Evolutionary conservation across 2,329 filamentous ascomycete species (phyloP).

Genomic region (Hansfordia pulvinata): DNA sequence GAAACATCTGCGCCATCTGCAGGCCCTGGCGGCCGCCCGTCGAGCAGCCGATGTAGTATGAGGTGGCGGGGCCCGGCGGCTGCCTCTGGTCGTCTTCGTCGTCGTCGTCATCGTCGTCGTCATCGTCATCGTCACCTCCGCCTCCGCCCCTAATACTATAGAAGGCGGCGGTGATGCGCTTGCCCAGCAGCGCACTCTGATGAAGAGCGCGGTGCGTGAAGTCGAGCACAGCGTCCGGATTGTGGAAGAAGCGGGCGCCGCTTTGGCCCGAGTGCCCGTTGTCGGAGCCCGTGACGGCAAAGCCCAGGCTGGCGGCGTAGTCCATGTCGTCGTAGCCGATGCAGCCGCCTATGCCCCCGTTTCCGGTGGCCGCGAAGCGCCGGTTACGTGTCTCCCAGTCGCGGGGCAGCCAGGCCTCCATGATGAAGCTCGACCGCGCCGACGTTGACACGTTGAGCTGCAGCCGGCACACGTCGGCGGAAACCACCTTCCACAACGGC

Average conservation of each 20-base stretch:
- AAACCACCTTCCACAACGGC: background rate
- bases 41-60: conserved; percentile 37
- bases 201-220: background rate
- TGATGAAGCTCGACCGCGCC: background rate
- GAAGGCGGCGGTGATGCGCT: background rate
- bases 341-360: conserved; percentile 17
- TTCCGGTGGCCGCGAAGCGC: conserved; percentile 17
- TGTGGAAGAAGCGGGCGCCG: conserved; percentile 8
- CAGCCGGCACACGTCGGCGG: background rate
- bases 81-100: conserved; percentile 27
- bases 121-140: conserved; percentile 12
- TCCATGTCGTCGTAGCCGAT: conserved; percentile 12
- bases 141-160: conserved; percentile 7
- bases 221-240: background rate
- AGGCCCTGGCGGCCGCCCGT: conserved; percentile 40
- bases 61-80: conserved; percentile 15
- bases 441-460: background rate
- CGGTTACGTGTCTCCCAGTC: conserved; percentile 17
- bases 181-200: background rate
- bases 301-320: conserved; percentile 6
- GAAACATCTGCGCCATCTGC: conserved; percentile 24
- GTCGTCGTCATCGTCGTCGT: conserved; percentile 27
- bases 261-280: conserved; percentile 11
- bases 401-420: conserved; percentile 12
- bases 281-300: background rate